These are phyloP conservation scores for Exophiala sp. DNA, from an alignment of 2,329 filamentous ascomycete species.

Conservation along the genomic window DNA sequence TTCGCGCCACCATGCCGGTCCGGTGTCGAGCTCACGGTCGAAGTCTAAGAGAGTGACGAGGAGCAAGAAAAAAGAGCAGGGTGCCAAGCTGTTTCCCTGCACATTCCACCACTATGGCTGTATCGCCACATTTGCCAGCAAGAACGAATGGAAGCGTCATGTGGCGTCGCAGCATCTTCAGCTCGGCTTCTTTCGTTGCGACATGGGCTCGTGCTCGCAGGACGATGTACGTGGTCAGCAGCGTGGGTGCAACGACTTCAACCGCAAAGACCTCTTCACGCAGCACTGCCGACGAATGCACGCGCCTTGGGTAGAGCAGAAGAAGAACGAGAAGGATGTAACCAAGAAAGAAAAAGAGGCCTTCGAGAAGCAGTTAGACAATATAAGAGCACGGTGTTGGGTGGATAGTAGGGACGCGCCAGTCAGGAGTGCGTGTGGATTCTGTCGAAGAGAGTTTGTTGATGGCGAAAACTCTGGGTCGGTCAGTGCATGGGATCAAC, in stretches of 20 bases:
- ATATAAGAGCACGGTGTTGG: conserved; percentile 58
- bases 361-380: conserved; percentile 54
- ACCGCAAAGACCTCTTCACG: conserved; percentile 86
- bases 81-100: conserved; percentile 61
- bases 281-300: conserved; percentile 90
- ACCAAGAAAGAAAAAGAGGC: conserved; percentile 33
- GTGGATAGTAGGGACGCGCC: conserved; percentile 62
- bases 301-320: conserved; percentile 13
- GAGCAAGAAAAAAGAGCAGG: conserved; percentile 1
- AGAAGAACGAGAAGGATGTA: conserved; percentile 45
- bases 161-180: conserved; percentile 75
- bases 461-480: conserved; percentile 9
- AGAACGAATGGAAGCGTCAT: conserved; percentile 97
- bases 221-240: conserved; percentile 23
- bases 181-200: conserved; percentile 71
- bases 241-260: conserved; percentile 62
- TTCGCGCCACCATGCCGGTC: background rate
- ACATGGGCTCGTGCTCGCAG: conserved; percentile 56
- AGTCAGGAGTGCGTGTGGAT: conserved; percentile 55
- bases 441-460: conserved; percentile 48
- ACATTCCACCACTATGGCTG: conserved; percentile 78
- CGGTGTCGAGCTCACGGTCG: background rate
- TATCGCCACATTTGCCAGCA: conserved; percentile 65
- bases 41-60: conserved; percentile 16
- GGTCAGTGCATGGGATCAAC: conserved; percentile 66